A percentile compares a stretch with the other conserved stretches of the same genome.
phyloP scores from a whole-genome alignment of 2,329 filamentous ascomycete species.

The Pseudocercospora fijiensis region DNA sequence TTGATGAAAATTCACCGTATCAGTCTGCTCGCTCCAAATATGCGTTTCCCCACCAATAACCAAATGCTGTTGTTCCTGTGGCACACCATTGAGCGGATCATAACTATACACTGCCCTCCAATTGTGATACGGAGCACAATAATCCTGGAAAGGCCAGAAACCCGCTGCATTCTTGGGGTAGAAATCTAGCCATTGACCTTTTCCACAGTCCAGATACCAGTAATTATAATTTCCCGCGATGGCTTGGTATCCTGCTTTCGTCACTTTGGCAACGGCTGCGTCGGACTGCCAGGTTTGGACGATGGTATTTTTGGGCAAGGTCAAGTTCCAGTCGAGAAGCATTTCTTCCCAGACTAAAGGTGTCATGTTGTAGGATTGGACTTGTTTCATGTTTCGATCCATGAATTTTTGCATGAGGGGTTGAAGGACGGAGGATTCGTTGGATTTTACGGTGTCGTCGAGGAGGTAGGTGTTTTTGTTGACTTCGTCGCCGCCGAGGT shows the following conservation, averaged over 20 bases:
- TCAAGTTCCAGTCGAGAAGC: slow-evolving; percentile 73
- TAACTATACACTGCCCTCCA: slow-evolving; percentile 81
- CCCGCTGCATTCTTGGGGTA: slow-evolving; percentile 52
- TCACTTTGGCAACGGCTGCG: slow-evolving; percentile 60
- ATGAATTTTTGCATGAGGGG: slow-evolving; percentile 78
- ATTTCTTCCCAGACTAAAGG: slow-evolving; percentile 91
- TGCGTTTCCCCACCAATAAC: slow-evolving; percentile 80
- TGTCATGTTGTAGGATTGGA: slow-evolving; percentile 61
- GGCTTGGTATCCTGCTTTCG: slow-evolving; percentile 65
- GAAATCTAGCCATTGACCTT: slow-evolving; percentile 76
- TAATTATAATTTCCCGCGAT: slow-evolving; percentile 74
- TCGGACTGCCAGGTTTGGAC: slow-evolving; percentile 76
- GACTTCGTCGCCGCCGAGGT: slow-evolving; percentile 85
- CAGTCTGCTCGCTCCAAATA: slow-evolving; percentile 77
- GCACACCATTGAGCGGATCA: slow-evolving; percentile 67
- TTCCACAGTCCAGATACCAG: slow-evolving; percentile 76
- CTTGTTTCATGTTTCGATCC: slow-evolving; percentile 64
- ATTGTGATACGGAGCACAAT: slow-evolving; percentile 75
- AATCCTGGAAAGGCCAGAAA: slow-evolving; percentile 73
- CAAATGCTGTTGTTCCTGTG: slow-evolving; percentile 60
- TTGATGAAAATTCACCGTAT: slow-evolving; percentile 70
- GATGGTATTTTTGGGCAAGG: slow-evolving; percentile 67
- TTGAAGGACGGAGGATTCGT: slow-evolving; percentile 62
- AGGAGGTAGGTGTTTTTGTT: slow-evolving; percentile 72
- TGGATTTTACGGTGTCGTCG: slow-evolving; percentile 70